These are phyloP conservation scores for Barnettozyma sp. DNA, from an alignment of 805 yeast genomes.

Conservation along the genomic window DNA sequence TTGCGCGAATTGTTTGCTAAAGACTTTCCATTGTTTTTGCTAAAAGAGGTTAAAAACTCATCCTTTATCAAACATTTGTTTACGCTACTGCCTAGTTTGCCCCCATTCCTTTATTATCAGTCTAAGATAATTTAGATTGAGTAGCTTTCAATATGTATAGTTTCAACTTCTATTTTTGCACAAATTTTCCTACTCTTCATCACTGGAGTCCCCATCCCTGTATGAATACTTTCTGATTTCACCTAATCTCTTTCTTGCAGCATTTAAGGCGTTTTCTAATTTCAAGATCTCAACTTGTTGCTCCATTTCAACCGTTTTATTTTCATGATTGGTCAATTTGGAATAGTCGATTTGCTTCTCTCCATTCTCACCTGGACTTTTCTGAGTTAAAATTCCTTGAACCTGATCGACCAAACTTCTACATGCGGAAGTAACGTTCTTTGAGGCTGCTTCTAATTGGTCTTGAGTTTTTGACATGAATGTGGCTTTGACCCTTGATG, in stretches of 20 bases:
- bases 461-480: constrained; percentile 73
- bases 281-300: constrained; percentile 87
- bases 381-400: constrained; percentile 44
- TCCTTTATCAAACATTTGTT: no score
- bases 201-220: constrained; percentile 48
- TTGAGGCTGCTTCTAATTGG: constrained; percentile 59
- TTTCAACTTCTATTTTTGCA: no score
- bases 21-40: no score
- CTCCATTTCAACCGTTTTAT: constrained; percentile 83
- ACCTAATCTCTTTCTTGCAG: constrained; percentile 76
- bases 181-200: constrained; percentile 33
- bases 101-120: no score
- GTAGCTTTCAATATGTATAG: no score
- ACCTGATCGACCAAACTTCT: constrained; percentile 64
- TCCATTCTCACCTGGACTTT: constrained; percentile 21
- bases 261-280: constrained; percentile 62
- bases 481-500: constrained; percentile 79
- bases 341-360: constrained; percentile 55
- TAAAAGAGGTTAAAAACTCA: no score
- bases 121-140: no score
- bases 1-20: no score
- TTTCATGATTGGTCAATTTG: constrained; percentile 66
- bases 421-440: constrained; percentile 70
- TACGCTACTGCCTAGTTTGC: no score
- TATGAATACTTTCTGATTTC: constrained; percentile 79